Base-by-base conservation (phyloP, 495 filamentous ascomycete species). In the Saxispiralis lemnorum region DNA sequence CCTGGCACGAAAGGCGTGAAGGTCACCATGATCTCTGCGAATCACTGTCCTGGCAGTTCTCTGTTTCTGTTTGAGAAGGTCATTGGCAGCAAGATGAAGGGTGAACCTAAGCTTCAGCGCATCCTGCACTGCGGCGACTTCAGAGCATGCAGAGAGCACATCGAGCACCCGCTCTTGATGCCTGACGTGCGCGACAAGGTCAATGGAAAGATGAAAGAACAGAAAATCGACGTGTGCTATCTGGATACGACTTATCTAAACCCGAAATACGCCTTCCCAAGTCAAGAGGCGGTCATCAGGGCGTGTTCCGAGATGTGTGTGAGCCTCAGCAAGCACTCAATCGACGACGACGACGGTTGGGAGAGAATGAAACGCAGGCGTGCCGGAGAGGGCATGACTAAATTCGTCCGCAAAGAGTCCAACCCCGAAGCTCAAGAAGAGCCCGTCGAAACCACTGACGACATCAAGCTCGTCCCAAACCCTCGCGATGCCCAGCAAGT, bases 71-170 rank as follows among this genome's bases (percentile, higher is more conserved):
- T 95, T 48, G 83, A 95, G 58, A 92, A 93, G 51, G 57, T 63
- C 2, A 57, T 79, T 9, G 75, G 73, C 7, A 71, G 66, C 48
- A 68, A 75, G 7, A 61, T 69, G 41, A 75, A 66, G 35, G 50
- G 50, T 7, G 50, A 53, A 12, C 59, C 66, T 6, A 72, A 65
- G 47, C 64, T 70, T 5, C 81, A 93, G 43, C 70, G 88, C 12
- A 72, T 99, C 20, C 65, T 99, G 7, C 89, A 99, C 55, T 96
- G 92, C 54, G 89, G 89, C 30, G 89, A 99, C 52, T 99, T 99
- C 50, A 70, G 89, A 28, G 92, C 89, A 10, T 92, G 82, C 55
- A 74, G 76, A 24, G 76, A 73, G n/a, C 92, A 96, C 55, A 65
- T 96, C 7, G 66, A 71, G 39, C 92, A 97, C 63, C 81, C 84